phyloP scores from a whole-genome alignment of 768 basidiomycete genomes.

The Lactarius pseudohatsudake region DNA sequence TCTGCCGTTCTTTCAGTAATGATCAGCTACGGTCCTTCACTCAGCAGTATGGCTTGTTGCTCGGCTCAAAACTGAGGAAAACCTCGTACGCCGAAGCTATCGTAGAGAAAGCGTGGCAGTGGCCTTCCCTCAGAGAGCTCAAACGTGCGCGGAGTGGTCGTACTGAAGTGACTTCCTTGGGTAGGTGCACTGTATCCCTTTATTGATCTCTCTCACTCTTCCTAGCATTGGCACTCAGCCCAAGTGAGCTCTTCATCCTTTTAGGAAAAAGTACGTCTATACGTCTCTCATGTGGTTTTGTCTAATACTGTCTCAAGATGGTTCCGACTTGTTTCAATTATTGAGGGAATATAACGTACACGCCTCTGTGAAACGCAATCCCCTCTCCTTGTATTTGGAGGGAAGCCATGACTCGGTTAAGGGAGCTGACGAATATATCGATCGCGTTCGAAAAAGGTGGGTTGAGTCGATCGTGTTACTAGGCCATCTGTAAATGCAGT shows the following conservation, averaged over 20 bases:
- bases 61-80: slow-evolving; percentile 36
- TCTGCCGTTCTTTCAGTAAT: slow-evolving; percentile 63
- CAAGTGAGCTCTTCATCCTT: slow-evolving; percentile 64
- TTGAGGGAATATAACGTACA: slow-evolving; percentile 62
- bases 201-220: slow-evolving; percentile 13
- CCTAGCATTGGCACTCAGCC: slow-evolving; percentile 56
- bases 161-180: slow-evolving; percentile 47
- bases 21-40: slow-evolving; percentile 59
- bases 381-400: slow-evolving; percentile 58
- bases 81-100: slow-evolving; percentile 48
- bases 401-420: slow-evolving; percentile 56
- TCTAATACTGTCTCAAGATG: slow-evolving; percentile 46
- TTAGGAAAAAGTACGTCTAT: slow-evolving; percentile 62
- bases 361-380: slow-evolving; percentile 54
- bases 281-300: not conserved
- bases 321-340: slow-evolving; percentile 56
- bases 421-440: slow-evolving; percentile 47
- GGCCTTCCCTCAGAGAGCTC: slow-evolving; percentile 59
- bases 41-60: slow-evolving; percentile 45
- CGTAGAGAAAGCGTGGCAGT: slow-evolving; percentile 66
- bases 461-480: slow-evolving; percentile 23
- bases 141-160: slow-evolving; percentile 49
- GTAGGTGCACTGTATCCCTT: slow-evolving; percentile 39
- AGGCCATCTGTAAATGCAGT: too few species aligned
- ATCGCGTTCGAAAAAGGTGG: slow-evolving; percentile 50